These are phyloP conservation scores for Dalbergia oliveri DNA, from an alignment of 306 rosid species.

Conservation along the genomic window DNA sequence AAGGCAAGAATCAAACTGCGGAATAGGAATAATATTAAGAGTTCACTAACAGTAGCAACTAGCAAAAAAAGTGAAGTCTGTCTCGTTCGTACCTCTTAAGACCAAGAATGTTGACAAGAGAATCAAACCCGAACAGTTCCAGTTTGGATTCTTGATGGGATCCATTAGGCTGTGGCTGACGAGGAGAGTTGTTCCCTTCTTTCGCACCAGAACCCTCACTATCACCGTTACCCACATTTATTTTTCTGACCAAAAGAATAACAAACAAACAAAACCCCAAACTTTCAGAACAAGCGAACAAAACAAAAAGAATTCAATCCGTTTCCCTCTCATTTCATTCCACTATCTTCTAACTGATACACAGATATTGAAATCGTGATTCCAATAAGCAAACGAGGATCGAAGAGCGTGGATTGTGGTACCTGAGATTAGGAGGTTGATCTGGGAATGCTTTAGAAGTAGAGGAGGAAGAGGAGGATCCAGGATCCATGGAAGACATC, in stretches of 20 bases:
- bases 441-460: slow-evolving; percentile 48
- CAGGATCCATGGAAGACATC: slow-evolving; percentile 94
- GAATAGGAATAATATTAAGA: slow-evolving; percentile 27
- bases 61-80: background rate
- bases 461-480: slow-evolving; percentile 75
- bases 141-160: slow-evolving; percentile 84
- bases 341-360: background rate
- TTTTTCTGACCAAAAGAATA: slow-evolving; percentile 60
- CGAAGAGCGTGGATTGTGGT: slow-evolving; percentile 33
- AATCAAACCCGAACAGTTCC: slow-evolving; percentile 97
- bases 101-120: slow-evolving; percentile 99
- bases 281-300: background rate
- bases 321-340: background rate
- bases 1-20: background rate
- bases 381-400: background rate
- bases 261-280: background rate
- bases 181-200: slow-evolving; percentile 57
- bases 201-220: slow-evolving; percentile 51
- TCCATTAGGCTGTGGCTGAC: slow-evolving; percentile 63
- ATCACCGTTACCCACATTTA: slow-evolving; percentile 61
- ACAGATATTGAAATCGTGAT: background rate
- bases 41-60: slow-evolving; percentile 17
- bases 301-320: background rate
- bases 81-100: slow-evolving; percentile 73
- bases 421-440: slow-evolving; percentile 71